Evolutionary conservation across 2,329 filamentous ascomycete genomes (phyloP).

Genomic region (Bipolaris gigantea): DNA sequence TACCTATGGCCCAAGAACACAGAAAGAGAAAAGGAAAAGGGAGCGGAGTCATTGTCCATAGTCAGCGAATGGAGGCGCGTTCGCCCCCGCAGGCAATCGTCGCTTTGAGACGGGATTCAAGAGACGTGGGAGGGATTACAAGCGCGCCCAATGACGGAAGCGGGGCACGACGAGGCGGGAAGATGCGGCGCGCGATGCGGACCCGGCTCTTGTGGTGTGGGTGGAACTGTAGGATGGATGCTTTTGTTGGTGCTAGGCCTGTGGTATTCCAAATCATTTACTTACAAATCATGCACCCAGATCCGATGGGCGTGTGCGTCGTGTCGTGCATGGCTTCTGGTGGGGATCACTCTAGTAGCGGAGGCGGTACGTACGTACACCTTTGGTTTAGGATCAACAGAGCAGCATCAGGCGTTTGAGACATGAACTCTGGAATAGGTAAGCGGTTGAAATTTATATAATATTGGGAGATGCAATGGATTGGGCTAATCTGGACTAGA

Average conservation of each 20-base stretch:
- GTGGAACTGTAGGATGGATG: neutral
- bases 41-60: too few species aligned
- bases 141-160: neutral
- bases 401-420: neutral
- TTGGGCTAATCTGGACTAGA: neutral
- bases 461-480: neutral
- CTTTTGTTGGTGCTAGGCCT: neutral
- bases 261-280: neutral
- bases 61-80: neutral
- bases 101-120: neutral
- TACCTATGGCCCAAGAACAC: neutral
- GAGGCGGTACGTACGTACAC: neutral
- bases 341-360: neutral
- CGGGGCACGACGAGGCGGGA: constrained; percentile 1
- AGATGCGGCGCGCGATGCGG: neutral
- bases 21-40: too few species aligned
- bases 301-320: neutral
- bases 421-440: neutral
- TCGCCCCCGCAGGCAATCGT: neutral
- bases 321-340: neutral
- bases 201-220: neutral
- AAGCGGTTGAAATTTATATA: neutral
- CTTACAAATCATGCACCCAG: neutral
- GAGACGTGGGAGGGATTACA: neutral
- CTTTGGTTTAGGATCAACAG: neutral